These are phyloP conservation scores for Byssochlamys sp. DNA, from an alignment of 2,329 filamentous ascomycete genomes.

Conservation along the genomic window DNA sequence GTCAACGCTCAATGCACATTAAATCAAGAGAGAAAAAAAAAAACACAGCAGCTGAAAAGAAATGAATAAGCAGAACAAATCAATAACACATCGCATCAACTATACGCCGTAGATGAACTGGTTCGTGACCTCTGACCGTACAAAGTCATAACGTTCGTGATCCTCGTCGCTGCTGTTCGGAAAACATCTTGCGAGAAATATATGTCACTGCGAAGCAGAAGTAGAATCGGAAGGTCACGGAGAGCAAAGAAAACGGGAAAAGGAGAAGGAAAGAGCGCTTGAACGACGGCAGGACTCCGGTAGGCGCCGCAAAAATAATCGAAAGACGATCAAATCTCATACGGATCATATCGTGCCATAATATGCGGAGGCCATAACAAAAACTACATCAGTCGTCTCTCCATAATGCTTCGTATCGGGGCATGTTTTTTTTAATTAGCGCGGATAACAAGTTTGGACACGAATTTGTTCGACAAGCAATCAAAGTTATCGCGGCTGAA, in stretches of 20 bases:
- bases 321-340: constrained; percentile 17
- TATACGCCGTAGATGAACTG: constrained; percentile 5
- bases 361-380: constrained; percentile 13
- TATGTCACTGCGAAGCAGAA: constrained; percentile 24
- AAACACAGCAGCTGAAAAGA: constrained; percentile 1
- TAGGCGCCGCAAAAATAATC: constrained; percentile 9
- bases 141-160: constrained; percentile 34
- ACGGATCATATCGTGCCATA: constrained; percentile 16
- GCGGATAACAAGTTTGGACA: constrained; percentile 90
- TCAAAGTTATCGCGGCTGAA: constrained; percentile 92
- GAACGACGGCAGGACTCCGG: constrained; percentile 7
- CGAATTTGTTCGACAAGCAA: constrained; percentile 90
- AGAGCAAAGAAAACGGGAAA: constrained; percentile 19
- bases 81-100: not conserved
- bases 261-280: constrained; percentile 13
- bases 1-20: constrained; percentile 4
- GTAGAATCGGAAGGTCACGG: constrained; percentile 17
- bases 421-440: constrained; percentile 53
- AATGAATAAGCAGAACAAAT: constrained; percentile 9
- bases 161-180: constrained; percentile 29
- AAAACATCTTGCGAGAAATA: constrained; percentile 28
- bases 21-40: constrained; percentile 2
- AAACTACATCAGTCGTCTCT: constrained; percentile 8
- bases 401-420: constrained; percentile 6
- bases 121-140: constrained; percentile 22